Evolutionary conservation across 169 alveolate species (phyloP), one percentile per base, ranked within the genome.

Genomic region (Miamiensis avidus): DNA sequence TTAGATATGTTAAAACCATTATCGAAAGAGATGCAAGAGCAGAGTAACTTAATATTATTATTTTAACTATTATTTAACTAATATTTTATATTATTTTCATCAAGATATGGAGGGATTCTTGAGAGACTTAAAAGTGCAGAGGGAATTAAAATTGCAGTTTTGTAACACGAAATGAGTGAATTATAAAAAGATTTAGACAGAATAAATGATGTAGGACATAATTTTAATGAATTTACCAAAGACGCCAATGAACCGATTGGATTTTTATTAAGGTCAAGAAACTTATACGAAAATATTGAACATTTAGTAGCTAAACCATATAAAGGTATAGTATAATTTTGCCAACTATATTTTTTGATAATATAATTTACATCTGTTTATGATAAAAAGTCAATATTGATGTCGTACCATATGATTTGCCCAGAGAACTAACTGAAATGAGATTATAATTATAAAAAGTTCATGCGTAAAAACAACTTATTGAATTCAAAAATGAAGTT

Each of bases 361-460:
- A 73, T 73, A 77, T 32, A 33, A 25, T 77, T 31, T 33, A 16
- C 20, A 31, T 77, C 31, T 33, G 0, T 20, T 29, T 0, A 1
- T 6, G 11, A 32, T 49, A 49, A 49, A 49, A 49, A 89, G 93
- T 92, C 25, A 94, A 93, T 81, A 95, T 93, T 31, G 94, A 92
- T 29, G 95, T 93, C 31, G 88, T 85, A 82, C 94, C 96, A 27
- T 82, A 92, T 76, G 94, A 88, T 86, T 86, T 95, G 75, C 98
- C 98, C 25, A 89, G 94, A 76, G 97, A 95, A 90, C 84, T 95
- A 69, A 94, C 96, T 78, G 98, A 95, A 75, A 86, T 93, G 76
- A 88, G 96, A 78, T 93, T 92, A 31, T 78, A 89, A 79, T 88
- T 95, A 82, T 82, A 89, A 65, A 92, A 89, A 75, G 93, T 89